These are phyloP conservation scores for Penicillium canariense DNA, from an alignment of 495 filamentous ascomycete species.

Conservation along the genomic window DNA sequence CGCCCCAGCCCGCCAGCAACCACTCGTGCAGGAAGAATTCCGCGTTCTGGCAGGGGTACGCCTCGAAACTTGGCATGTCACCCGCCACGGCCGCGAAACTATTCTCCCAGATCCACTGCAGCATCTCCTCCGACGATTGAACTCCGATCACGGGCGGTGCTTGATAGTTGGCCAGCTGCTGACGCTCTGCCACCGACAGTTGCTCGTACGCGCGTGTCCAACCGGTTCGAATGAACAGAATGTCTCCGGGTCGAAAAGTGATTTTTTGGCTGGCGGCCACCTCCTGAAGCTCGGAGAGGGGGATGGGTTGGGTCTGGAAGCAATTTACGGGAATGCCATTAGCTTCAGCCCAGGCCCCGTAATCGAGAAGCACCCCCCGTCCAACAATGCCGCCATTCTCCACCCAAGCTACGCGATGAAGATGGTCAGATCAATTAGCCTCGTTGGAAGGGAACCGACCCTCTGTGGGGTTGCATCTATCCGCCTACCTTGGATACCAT, in stretches of 20 bases:
- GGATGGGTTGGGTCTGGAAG: slow-evolving; percentile 41
- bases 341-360: slow-evolving; percentile 48
- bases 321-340: slow-evolving; percentile 36
- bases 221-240: slow-evolving; percentile 55
- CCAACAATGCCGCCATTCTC: slow-evolving; percentile 52
- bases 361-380: slow-evolving; percentile 58
- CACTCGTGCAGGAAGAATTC: slow-evolving; percentile 48
- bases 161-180: slow-evolving; percentile 26
- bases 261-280: slow-evolving; percentile 34
- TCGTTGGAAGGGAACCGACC: too few relatives aligned
- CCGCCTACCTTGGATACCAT: slow-evolving; percentile 46
- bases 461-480: too few relatives aligned
- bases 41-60: slow-evolving; percentile 28
- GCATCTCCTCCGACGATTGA: slow-evolving; percentile 38
- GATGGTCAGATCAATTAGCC: not conserved
- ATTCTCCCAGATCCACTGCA: slow-evolving; percentile 50
- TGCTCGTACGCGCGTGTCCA: slow-evolving; percentile 43
- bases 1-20: slow-evolving; percentile 54
- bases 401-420: slow-evolving; percentile 31
- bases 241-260: slow-evolving; percentile 48
- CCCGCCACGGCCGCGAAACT: slow-evolving; percentile 52
- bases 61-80: slow-evolving; percentile 50
- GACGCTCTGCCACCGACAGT: slow-evolving; percentile 29
- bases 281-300: slow-evolving; percentile 37
- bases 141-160: slow-evolving; percentile 43